Percentiles rank a stretch among this genome's conserved stretches.
Conservation (phyloP, 495 filamentous ascomycete species). For the Xylaria venustula region DNA sequence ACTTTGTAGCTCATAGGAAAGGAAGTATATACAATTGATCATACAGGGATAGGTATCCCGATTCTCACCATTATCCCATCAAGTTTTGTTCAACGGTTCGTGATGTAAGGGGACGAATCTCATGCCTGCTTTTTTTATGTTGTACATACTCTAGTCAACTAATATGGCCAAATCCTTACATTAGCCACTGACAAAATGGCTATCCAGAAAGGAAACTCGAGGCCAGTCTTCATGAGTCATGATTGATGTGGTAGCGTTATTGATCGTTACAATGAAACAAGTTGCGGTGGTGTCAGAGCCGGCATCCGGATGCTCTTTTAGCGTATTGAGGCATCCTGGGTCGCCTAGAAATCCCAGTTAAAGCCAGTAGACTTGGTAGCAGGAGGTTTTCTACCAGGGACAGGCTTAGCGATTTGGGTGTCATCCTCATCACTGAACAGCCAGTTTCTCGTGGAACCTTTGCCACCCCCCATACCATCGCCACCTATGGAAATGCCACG, state of each 20-base stretch:
- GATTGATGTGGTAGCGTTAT: constrained; percentile 26
- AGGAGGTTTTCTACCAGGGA: constrained; percentile 35
- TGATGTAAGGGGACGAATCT: neutral
- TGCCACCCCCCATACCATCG: constrained; percentile 74
- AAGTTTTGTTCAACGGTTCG: neutral
- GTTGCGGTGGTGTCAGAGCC: neutral
- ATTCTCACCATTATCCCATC: neutral
- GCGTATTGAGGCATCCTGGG: constrained; percentile 31
- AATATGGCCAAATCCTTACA: neutral
- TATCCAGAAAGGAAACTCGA: neutral
- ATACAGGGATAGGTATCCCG: neutral
- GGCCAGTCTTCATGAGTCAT: constrained; percentile 31
- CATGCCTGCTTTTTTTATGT: neutral
- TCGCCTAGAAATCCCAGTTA: constrained; percentile 55
- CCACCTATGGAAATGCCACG: constrained; percentile 59
- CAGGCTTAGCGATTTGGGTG: constrained; percentile 25
- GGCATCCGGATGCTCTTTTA: constrained; percentile 16
- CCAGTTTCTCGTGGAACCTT: constrained; percentile 60
- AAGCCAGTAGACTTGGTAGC: constrained; percentile 38
- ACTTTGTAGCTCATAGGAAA: neutral
- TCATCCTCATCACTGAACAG: constrained; percentile 57
- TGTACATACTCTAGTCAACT: constrained; percentile 5
- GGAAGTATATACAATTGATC: neutral
- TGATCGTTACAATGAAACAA: constrained; percentile 10
- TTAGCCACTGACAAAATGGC: neutral